Base-by-base conservation (phyloP, 2,329 filamentous ascomycete species). In the Teratosphaeria pseudoeucalypti region DNA sequence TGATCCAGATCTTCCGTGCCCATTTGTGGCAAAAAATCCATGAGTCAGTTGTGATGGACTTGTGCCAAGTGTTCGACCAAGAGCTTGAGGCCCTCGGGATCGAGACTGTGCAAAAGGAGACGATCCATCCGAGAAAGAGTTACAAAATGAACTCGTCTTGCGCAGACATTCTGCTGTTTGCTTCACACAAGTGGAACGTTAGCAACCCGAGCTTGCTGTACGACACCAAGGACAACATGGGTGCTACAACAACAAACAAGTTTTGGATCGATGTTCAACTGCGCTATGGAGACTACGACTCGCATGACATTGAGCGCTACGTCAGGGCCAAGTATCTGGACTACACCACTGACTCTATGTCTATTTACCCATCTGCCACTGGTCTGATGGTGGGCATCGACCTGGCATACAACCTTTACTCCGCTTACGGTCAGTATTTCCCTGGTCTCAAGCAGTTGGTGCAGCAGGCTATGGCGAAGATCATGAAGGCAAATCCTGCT, bases 131-230 rank as follows among this genome's bases (percentile, higher is more conserved):
- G 57, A 85, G 94, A 84, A 99, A 99, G 77, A 96, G 91, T 4
- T 99, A 99, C 84, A 99, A 99, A 84, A 99, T 99, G 94, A 99
- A 99, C 81, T 96, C 92, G 70, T 97, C 92, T 60, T 97, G 94
- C 70, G 94, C 95, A 4, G 94, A 99, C 74, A 96, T 99, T 64
- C 81, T 97, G 58, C 83, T 99, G 10, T 99, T 99, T 71, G 92
- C 94, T 43, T 95, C 89, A 64, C 94, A 97, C 78, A 99, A 97
- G 75, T 99, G 95, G 95, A 97, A 95, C 64, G 92, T 99, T 57
- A 96, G 92, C 0, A 82, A 90, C 2, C 95, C 94, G 1, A 97
- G 92, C 2, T 83, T 96, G 67, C 79, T 99, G 3, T 96, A 95
- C 71, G 94, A 99, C 68, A 96, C 90, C 57, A 97, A 97, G 78